Base-by-base conservation (phyloP, 768 basidiomycete genomes). In the Agaricus blazei region DNA sequence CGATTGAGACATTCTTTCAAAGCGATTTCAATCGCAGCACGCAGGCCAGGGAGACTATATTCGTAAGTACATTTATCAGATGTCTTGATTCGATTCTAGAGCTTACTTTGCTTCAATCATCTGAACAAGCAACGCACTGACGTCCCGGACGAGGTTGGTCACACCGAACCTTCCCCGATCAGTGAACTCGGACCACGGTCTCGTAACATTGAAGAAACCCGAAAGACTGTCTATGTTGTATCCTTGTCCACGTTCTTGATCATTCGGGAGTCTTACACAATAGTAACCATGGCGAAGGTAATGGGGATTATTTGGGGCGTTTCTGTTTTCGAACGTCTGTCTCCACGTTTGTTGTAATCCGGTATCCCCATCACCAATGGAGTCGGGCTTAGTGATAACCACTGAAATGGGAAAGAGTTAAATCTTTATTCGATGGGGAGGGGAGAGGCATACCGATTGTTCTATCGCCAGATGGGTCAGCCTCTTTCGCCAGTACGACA, bases 361-460 rank as follows among this genome's bases (percentile, higher is more conserved):
- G 3, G 64, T 73, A 3, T 76, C 70, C 9, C 82, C 83, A 0
- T 59, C 42, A 0, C 68, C 63, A 1, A 90, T 65, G 3, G 66
- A 72, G 59, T 90, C 88, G 0, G 85, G 82, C 60, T 90, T 89
- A 0, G 88, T 90, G 9, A 88, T 72, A 1, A 90, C 78, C 4
- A 83, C 87, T 88, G 58, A 1, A 7, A 27, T n/a, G 15, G 5
- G 61, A 40, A 34, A 26, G 48, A 2, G 38, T 0, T 14, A 3
- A 11, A 14, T 8, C 14, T 1, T 19, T 29, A 31, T 28, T 11
- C 3, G 7, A 52, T 36, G 36, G 3, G 11, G 19, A 24, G 31
- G 24, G 40, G 15, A 19, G 26, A 45, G 27, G 38, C n/a, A 23
- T 14, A 51, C 87, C 87, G 54, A 88, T 86, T 0, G 84, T 90